Conservation (phyloP, 495 filamentous ascomycete species). For the Penicillium salamii region DNA sequence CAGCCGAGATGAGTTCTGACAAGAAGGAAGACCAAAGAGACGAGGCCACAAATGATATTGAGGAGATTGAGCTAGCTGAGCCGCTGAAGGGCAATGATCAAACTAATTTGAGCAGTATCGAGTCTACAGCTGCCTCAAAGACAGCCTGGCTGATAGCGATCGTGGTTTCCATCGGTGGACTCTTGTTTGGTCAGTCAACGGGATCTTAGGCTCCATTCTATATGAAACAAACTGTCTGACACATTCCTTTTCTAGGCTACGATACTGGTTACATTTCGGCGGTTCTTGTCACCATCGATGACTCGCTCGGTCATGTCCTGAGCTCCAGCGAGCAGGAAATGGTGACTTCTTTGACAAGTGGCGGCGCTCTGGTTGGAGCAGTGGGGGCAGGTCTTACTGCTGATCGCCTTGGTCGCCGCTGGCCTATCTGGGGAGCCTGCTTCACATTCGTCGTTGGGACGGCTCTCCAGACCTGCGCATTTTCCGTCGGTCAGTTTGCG, state of each 20-base stretch:
- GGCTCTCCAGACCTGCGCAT: constrained; percentile 41
- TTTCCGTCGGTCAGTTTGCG: constrained; percentile 45
- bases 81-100: background rate
- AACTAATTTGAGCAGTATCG: constrained; percentile 11
- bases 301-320: constrained; percentile 11
- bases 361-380: constrained; percentile 36
- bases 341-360: constrained; percentile 17
- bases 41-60: constrained; percentile 3
- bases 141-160: constrained; percentile 17
- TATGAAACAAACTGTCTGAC: background rate
- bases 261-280: constrained; percentile 21
- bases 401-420: constrained; percentile 49
- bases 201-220: too few relatives aligned
- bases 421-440: constrained; percentile 46
- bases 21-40: background rate
- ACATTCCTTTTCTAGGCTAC: constrained; percentile 8
- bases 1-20: constrained; percentile 3
- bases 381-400: constrained; percentile 48
- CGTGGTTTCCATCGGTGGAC: constrained; percentile 15
- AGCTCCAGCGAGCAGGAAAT: constrained; percentile 19
- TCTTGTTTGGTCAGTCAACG: constrained; percentile 11
- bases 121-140: constrained; percentile 14
- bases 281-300: constrained; percentile 13
- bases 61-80: constrained; percentile 13
- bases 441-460: constrained; percentile 46